Evolutionary conservation across 352 stramenopile genomes (phyloP).

Genomic region (Phytophthora lateralis): DNA sequence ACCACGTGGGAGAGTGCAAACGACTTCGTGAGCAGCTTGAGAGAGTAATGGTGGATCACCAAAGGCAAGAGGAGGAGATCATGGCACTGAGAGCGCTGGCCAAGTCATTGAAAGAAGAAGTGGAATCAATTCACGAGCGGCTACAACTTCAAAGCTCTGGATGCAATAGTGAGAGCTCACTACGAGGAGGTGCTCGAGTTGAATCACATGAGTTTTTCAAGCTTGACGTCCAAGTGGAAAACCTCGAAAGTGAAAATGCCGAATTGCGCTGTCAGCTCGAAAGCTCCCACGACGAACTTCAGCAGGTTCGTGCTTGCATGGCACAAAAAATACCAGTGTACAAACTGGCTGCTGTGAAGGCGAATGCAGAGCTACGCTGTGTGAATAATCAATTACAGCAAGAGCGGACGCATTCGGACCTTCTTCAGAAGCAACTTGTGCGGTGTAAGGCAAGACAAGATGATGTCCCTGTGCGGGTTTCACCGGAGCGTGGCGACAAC

Average conservation of each 20-base stretch:
- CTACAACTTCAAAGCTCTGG: slow-evolving; percentile 10
- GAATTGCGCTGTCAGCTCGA: slow-evolving; percentile 34
- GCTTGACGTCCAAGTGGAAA: slow-evolving; percentile 50
- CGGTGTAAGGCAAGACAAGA: slow-evolving; percentile 31
- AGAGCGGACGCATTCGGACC: slow-evolving; percentile 39
- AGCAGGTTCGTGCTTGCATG: slow-evolving; percentile 17
- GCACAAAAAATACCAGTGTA: slow-evolving; percentile 33
- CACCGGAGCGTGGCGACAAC: slow-evolving; percentile 11
- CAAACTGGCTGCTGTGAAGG: slow-evolving; percentile 43
- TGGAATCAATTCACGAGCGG: slow-evolving; percentile 45
- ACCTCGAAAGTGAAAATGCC: slow-evolving; percentile 46
- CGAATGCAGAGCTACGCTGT: slow-evolving; percentile 42
- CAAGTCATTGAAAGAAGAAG: slow-evolving; percentile 58
- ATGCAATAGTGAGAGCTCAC: neutral
- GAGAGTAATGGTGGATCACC: slow-evolving; percentile 47
- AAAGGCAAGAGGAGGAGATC: slow-evolving; percentile 65
- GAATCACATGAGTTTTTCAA: slow-evolving; percentile 53
- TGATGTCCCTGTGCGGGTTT: slow-evolving; percentile 17
- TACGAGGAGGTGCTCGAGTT: neutral
- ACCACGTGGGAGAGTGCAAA: slow-evolving; percentile 40
- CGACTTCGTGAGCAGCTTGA: slow-evolving; percentile 57
- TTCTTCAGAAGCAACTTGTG: slow-evolving; percentile 35
- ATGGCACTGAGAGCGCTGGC: slow-evolving; percentile 59
- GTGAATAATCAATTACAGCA: slow-evolving; percentile 45
- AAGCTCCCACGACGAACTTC: slow-evolving; percentile 15